These are phyloP conservation scores for Aspergillus terreus DNA, from an alignment of 2,329 filamentous ascomycete species.

Conservation along the genomic window DNA sequence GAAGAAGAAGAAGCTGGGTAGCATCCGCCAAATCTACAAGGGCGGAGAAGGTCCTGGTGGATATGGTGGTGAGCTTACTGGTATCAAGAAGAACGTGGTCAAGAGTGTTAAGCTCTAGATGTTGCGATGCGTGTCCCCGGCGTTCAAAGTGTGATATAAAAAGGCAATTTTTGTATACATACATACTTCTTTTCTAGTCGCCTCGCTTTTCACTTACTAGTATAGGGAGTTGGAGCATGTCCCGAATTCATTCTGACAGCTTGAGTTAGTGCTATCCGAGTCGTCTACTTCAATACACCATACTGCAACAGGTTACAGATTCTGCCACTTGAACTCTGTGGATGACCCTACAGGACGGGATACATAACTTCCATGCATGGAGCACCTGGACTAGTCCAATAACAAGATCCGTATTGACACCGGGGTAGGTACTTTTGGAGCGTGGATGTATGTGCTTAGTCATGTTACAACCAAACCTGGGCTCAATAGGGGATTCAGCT, in stretches of 20 bases:
- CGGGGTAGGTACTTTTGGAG: no score
- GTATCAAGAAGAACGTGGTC: constrained; percentile 90
- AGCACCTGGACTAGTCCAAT: no score
- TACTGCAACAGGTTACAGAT: no score
- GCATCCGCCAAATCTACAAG: constrained; percentile 80
- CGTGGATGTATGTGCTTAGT: no score
- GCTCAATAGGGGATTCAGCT: no score
- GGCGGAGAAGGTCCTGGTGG: constrained; percentile 78
- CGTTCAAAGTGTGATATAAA: constrained; percentile 19
- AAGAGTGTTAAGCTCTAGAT: constrained; percentile 85
- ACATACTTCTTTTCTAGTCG: constrained; percentile 14
- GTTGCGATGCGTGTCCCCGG: constrained; percentile 14
- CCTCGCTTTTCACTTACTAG: neutral
- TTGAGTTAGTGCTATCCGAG: no score
- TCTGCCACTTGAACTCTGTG: neutral
- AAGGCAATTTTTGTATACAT: constrained; percentile 20
- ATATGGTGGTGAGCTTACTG: constrained; percentile 87
- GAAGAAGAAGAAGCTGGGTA: constrained; percentile 95
- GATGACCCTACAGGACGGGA: neutral
- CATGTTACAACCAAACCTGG: no score
- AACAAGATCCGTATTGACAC: no score
- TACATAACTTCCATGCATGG: no score
- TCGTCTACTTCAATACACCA: no score
- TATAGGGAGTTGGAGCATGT: neutral
- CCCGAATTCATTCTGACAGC: no score